Conservation (phyloP, 495 filamentous ascomycete species). For the Aspergillus biplanus region DNA sequence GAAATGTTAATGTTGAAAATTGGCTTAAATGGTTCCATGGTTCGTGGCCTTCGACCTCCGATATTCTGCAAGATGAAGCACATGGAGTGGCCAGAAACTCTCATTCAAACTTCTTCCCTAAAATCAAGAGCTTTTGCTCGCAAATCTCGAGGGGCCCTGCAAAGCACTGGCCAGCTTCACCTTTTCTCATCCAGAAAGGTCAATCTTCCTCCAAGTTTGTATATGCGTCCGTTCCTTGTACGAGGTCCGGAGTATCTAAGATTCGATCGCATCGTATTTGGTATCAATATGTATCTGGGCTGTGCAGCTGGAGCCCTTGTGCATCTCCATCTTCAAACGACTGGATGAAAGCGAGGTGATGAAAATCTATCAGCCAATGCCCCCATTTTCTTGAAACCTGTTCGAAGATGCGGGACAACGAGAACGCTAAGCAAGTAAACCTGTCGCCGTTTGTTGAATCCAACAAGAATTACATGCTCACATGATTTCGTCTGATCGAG, state of each 20-base stretch:
- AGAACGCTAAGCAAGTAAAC: constrained; percentile 8
- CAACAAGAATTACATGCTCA: neutral
- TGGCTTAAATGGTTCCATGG: constrained; percentile 14
- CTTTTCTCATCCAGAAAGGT: neutral
- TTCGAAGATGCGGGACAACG: neutral
- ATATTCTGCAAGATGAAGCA: neutral
- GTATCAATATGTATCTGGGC: constrained; percentile 5
- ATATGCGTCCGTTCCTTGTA: constrained; percentile 19
- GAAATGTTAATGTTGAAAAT: neutral
- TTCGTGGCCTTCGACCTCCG: constrained; percentile 1
- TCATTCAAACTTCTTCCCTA: neutral
- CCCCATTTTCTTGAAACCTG: constrained; percentile 8
- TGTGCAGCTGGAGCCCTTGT: constrained; percentile 11
- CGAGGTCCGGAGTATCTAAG: constrained; percentile 11
- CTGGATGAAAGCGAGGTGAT: constrained; percentile 8
- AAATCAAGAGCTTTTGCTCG: neutral
- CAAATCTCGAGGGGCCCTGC: neutral
- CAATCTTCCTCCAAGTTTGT: constrained; percentile 12
- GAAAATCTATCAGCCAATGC: neutral
- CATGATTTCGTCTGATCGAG: constrained; percentile 9
- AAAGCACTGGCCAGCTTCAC: constrained; percentile 1
- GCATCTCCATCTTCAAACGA: constrained; percentile 2
- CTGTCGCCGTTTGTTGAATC: neutral
- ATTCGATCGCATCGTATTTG: neutral
- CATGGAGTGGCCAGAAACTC: neutral